A percentile compares a stretch with the other conserved stretches of the same genome.
Conservation (phyloP, 2,329 filamentous ascomycete genomes). For the Ceratocystis cubensis region DNA sequence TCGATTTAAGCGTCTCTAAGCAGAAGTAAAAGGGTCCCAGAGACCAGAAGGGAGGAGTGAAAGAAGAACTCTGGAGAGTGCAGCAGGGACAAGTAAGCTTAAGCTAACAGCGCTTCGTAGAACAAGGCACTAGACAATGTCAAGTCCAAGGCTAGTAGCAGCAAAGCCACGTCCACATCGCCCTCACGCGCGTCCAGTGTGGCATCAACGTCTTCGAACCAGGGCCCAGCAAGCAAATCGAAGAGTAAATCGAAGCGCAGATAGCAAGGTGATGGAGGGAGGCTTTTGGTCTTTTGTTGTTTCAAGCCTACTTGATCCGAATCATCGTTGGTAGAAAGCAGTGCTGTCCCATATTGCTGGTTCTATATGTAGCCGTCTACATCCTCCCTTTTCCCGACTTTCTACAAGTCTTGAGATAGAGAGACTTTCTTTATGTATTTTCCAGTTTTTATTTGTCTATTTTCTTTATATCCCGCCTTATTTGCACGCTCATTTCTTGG, state of each 20-base stretch:
- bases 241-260: constrained; percentile 43
- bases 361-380: neutral
- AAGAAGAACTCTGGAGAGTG: neutral
- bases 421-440: neutral
- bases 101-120: constrained; percentile 35
- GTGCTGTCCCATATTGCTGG: neutral
- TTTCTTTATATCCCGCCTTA: neutral
- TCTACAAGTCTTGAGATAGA: neutral
- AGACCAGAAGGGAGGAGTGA: neutral
- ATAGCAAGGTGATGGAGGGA: constrained; percentile 24
- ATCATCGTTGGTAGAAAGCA: no score
- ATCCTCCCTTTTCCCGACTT: neutral
- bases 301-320: neutral
- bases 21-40: neutral
- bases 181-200: constrained; percentile 84
- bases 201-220: constrained; percentile 54
- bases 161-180: constrained; percentile 61
- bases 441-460: neutral
- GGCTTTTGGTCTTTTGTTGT: constrained; percentile 11
- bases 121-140: constrained; percentile 88
- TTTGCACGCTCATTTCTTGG: neutral
- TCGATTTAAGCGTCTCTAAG: neutral
- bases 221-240: constrained; percentile 28
- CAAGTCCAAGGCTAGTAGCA: constrained; percentile 51
- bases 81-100: neutral